Conservation (phyloP, 1,284 basidiomycete species). For the Ustilago tritici region DNA sequence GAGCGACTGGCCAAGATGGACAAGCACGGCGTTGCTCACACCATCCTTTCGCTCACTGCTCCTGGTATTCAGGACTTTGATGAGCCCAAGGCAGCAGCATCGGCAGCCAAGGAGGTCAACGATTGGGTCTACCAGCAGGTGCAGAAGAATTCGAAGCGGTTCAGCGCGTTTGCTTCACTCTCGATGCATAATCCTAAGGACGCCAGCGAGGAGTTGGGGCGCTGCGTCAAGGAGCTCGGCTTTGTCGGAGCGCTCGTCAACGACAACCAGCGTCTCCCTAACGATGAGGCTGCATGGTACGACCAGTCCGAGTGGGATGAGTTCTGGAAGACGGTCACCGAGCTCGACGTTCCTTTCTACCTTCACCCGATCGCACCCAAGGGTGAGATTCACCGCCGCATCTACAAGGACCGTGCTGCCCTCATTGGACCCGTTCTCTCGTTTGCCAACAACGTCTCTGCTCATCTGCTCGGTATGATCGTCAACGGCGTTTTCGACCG, state of each 20-base stretch:
- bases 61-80: constrained; percentile 65
- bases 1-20: constrained; percentile 63
- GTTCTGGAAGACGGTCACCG: constrained; percentile 67
- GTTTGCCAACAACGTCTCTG: constrained; percentile 69
- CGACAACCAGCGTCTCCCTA: constrained; percentile 50
- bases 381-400: constrained; percentile 63
- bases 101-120: constrained; percentile 56
- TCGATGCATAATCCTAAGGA: constrained; percentile 69
- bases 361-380: constrained; percentile 69
- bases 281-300: constrained; percentile 52
- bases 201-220: constrained; percentile 63
- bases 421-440: constrained; percentile 67
- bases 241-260: constrained; percentile 51
- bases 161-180: constrained; percentile 68
- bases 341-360: constrained; percentile 69
- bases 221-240: constrained; percentile 64
- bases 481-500: constrained; percentile 70
- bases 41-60: constrained; percentile 62
- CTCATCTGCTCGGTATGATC: constrained; percentile 68
- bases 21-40: constrained; percentile 58
- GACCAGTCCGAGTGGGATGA: constrained; percentile 49
- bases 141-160: constrained; percentile 61
- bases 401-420: constrained; percentile 67
- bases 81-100: constrained; percentile 56
- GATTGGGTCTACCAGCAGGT: constrained; percentile 64